Evolutionary conservation across 352 stramenopile species (phyloP).

Genomic region (Pythium periplocum): DNA sequence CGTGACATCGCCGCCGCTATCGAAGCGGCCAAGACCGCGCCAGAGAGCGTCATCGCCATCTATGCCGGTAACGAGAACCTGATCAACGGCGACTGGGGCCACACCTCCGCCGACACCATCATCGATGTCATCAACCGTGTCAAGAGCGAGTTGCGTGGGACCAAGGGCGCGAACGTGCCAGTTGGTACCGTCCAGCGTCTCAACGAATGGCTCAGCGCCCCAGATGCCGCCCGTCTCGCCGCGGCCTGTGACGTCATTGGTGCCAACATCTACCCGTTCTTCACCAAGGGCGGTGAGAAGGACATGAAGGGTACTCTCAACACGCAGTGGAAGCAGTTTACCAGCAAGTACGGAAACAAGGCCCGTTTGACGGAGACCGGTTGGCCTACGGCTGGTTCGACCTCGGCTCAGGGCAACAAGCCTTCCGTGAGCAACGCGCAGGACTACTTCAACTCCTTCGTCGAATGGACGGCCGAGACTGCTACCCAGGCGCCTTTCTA

Average conservation of each 20-base stretch:
- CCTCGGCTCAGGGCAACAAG: conserved; percentile 22
- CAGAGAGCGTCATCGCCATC: conserved; percentile 36
- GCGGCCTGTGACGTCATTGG: conserved; percentile 26
- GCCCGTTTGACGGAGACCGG: conserved; percentile 26
- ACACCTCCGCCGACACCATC: conserved; percentile 29
- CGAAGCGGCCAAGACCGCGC: conserved; percentile 31
- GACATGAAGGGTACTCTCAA: conserved; percentile 18
- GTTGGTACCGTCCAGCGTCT: conserved; percentile 55
- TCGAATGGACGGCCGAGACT: conserved; percentile 19
- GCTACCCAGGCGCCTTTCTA: conserved; percentile 30
- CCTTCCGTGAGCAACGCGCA: conserved; percentile 27
- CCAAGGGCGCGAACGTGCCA: conserved; percentile 24
- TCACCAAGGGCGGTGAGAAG: conserved; percentile 10
- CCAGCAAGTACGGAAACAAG: conserved; percentile 17
- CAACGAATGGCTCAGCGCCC: conserved; percentile 27
- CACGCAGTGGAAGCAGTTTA: conserved; percentile 17
- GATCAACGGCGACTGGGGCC: conserved; percentile 40
- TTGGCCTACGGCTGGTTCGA: conserved; percentile 11
- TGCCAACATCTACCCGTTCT: conserved; percentile 39
- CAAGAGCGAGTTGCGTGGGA: conserved; percentile 33
- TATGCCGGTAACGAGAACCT: conserved; percentile 79
- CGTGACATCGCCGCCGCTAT: conserved; percentile 62
- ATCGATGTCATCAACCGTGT: conserved; percentile 49
- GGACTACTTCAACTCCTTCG: conserved; percentile 41
- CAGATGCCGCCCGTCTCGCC: conserved; percentile 23